Base-by-base conservation (phyloP, 441 rosid genomes). In the Bocquillonia castaneifolia region DNA sequence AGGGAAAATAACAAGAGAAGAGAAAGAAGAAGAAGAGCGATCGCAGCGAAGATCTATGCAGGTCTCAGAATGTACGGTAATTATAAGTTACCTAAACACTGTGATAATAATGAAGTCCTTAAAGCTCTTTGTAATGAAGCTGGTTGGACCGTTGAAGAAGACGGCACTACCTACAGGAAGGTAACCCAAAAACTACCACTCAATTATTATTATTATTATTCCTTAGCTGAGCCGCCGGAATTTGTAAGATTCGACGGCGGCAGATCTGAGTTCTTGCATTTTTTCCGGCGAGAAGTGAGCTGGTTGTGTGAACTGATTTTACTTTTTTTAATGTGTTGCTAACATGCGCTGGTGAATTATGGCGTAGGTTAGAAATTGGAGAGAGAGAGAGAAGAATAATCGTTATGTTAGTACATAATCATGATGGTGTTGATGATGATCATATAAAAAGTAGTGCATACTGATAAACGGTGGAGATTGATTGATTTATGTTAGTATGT, bases 131-230 rank as follows among this genome's bases (percentile, higher is more conserved):
- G 99, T 72, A 78, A 82, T 62, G 98, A 94, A 65, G 99, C 98
- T 53, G 99, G 99, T n/a, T 94, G 99, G 99, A 82, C 71, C 53
- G 99, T 92, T n/a, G 98, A 94, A 66, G 83, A 82, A n/a, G 99
- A 94, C 47, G 99, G 99, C 61, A 94, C 97, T 20, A 94, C 99
- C 61, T 94, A 94, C 58, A 87, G 97, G 51, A 92, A 92, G 98
- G 99, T 92, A 72, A 64, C 5, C 22, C 45, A 31, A 45, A 45
- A 14, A 17, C 8, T 45, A 7, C 7, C 20, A 45, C 18, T 10
- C 17, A 12, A 2, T 15, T 45, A 3, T 45, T 45, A 15, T 45
- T 5, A 10, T 7, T 75, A 51, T 34, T 59, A 47, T 60, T 28
- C 5, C n/a, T 29, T 39, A 50, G 28, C 47, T 57, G 45, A 25